Conservation (phyloP, 345 rosid genomes). For the Gynandropsis gynandra region DNA sequence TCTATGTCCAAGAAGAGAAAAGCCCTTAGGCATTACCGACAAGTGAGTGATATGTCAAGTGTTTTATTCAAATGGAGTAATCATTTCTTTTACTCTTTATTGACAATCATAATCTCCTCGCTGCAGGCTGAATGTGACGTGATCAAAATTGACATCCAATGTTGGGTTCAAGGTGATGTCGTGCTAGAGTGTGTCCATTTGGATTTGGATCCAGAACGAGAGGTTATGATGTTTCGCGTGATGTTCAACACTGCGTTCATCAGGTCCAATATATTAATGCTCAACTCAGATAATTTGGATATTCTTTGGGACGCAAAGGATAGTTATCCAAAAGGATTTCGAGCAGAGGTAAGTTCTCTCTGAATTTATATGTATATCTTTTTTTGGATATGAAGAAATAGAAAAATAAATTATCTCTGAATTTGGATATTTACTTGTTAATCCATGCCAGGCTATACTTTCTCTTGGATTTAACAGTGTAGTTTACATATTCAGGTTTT, state of each 20-base stretch:
- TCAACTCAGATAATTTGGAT: slow-evolving; percentile 90
- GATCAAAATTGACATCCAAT: slow-evolving; percentile 90
- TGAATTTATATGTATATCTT: neutral
- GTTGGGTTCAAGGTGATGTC: slow-evolving; percentile 96
- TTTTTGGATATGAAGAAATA: slow-evolving; percentile 13
- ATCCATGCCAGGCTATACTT: slow-evolving; percentile 4
- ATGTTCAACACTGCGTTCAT: slow-evolving; percentile 98
- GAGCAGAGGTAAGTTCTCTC: slow-evolving; percentile 63
- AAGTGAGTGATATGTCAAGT: slow-evolving; percentile 36
- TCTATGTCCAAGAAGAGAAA: slow-evolving; percentile 72
- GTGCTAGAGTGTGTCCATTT: slow-evolving; percentile 93
- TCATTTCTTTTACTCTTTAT: slow-evolving; percentile 1
- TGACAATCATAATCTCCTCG: slow-evolving; percentile 8
- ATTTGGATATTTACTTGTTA: neutral
- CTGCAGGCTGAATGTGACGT: slow-evolving; percentile 92
- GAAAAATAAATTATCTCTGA: slow-evolving; percentile 1
- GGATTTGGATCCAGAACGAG: slow-evolving; percentile 88
- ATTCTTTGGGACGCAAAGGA: slow-evolving; percentile 97
- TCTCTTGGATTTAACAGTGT: slow-evolving; percentile 18
- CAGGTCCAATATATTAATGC: slow-evolving; percentile 92
- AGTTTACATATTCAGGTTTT: slow-evolving; percentile 52
- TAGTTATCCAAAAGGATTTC: slow-evolving; percentile 85
- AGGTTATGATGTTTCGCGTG: slow-evolving; percentile 96
- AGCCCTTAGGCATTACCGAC: slow-evolving; percentile 67
- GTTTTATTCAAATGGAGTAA: slow-evolving; percentile 2